Base-by-base conservation (phyloP, 2,329 filamentous ascomycete genomes). In the Xylaria digitata region DNA sequence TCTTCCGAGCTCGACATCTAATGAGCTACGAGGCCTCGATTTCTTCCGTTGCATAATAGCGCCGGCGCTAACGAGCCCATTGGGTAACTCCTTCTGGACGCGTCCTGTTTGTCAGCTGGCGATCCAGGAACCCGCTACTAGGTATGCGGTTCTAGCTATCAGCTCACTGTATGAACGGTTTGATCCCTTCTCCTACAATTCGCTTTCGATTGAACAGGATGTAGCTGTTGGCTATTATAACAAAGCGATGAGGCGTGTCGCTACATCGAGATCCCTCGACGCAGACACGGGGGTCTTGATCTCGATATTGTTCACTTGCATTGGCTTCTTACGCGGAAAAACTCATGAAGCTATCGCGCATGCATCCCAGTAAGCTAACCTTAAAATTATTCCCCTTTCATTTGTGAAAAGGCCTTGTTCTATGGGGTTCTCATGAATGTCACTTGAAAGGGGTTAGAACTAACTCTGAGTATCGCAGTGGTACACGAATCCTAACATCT, bases 241-340 rank as follows among this genome's bases (percentile, higher is more conserved):
- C 56, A 65, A 57, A 21, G 65, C 71, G 4, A 37, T 72, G 37
- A 57, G 48, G 9, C 57, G 66, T 15, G 56, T 68, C 17, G 63
- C 69, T n/a, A 69, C 61, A 7, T 46, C 61, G 6, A 23, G 34
- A 2, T n/a, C 52, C 19, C 61, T 66, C 34, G 52, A 65, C 40
- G 21, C 56, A 0, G 50, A 59, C 15, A 40, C 58, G 1, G 64
- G 59, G 4, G 64, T 72, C 5, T 56, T 66, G 11, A 23, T 70
- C 7, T 65, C 65, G 3, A 54, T 85, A 0, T 75, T 87, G 23
- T 85, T 87, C 67, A 82, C 84, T 26, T 85, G 84, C 70, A 82
- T 87, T 55, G 86, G 87, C 73, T 85, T 85, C 70, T 78, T 87
- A 65, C 83, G 84, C 40, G 82, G 83, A 43, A 82, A 86, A 64